Base-by-base conservation (phyloP, 306 rosid genomes). In the Erythrophleum fordii region DNA sequence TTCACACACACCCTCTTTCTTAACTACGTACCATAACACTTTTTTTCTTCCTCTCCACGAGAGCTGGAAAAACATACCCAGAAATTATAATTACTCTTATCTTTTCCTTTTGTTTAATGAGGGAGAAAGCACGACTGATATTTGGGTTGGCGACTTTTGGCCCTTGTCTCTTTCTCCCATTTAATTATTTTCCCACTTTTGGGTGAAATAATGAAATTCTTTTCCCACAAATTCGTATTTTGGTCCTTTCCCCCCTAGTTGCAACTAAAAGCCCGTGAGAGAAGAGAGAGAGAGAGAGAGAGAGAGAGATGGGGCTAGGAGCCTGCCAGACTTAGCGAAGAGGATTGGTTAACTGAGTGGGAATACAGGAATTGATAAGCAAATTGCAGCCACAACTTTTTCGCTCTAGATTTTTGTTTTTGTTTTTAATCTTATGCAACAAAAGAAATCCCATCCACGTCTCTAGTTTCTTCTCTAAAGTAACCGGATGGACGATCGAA, bases 331-430 rank as follows among this genome's bases (percentile, higher is more conserved):
- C 52, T 22, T 70, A 75, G 72, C 39, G 91, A 86, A 81, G 84
- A 70, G 64, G 90, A 89, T 83, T 87, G 90, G 92, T 69, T 79
- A 78, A 65, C 41, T 77, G 46, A 81, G 91, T 75, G 86, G 89
- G 80, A 80, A 84, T 83, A 76, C 94, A 22, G 78, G 86, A 89
- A 88, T 83, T 84, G 96, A 87, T 72, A 77, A 85, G 84, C 88
- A 74, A 89, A 77, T 72, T 73, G 71, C 77, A 86, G 87, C 99
- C 99, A 93, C 98, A 83, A 66, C 82, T 87, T 89, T 85, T 89
- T 48, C 48, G 64, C 76, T 59, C 28, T 16, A 18, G 46, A 79
- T 73, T 79, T 84, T 64, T 69, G 48, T 13, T 73, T 64, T 72
- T 64, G 69, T 91, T 84, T 89, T 82, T 86, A 85, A 75, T 16